These are phyloP conservation scores for Citrullus colocynthis DNA, from an alignment of 306 rosid species.

Conservation along the genomic window DNA sequence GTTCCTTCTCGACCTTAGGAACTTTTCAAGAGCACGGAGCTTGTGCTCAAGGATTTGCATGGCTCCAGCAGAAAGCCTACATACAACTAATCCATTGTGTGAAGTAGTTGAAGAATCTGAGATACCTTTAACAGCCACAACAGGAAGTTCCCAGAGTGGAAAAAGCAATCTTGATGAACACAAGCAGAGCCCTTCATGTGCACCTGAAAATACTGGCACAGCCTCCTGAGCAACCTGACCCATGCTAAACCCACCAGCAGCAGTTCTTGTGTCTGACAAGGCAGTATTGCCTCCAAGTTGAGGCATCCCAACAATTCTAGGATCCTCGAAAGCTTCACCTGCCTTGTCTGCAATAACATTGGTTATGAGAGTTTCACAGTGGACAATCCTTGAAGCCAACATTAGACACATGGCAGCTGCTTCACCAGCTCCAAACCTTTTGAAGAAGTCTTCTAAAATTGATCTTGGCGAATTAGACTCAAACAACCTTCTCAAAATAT, in stretches of 20 bases:
- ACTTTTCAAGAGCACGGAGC: conserved; percentile 68
- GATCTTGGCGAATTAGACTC: conserved; percentile 81
- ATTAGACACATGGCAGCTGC: conserved; percentile 95
- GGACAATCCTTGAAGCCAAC: conserved; percentile 75
- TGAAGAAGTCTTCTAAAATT: conserved; percentile 85
- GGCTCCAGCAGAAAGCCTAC: conserved; percentile 80
- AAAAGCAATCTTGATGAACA: conserved; percentile 84
- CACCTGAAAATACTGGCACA: conserved; percentile 94
- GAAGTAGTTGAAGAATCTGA: conserved; percentile 39
- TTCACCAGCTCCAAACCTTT: conserved; percentile 93
- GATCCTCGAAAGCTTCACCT: conserved; percentile 97
- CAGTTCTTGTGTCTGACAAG: conserved; percentile 70
- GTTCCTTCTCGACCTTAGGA: conserved; percentile 77
- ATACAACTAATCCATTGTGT: conserved; percentile 57
- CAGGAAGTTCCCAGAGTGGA: conserved; percentile 97
- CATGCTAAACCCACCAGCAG: conserved; percentile 94
- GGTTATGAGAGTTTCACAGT: conserved; percentile 67
- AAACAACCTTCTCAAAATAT: conserved; percentile 68
- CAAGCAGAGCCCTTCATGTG: conserved; percentile 96
- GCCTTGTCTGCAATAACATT: conserved; percentile 79
- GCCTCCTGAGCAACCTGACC: conserved; percentile 99
- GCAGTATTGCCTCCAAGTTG: conserved; percentile 80
- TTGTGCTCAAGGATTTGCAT: conserved; percentile 88
- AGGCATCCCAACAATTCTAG: conserved; percentile 95
- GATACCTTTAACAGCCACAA: conserved; percentile 53